Base-by-base conservation (phyloP, 192 early-diverging fungal genomes). In the Umbelopsis ramanniana region DNA sequence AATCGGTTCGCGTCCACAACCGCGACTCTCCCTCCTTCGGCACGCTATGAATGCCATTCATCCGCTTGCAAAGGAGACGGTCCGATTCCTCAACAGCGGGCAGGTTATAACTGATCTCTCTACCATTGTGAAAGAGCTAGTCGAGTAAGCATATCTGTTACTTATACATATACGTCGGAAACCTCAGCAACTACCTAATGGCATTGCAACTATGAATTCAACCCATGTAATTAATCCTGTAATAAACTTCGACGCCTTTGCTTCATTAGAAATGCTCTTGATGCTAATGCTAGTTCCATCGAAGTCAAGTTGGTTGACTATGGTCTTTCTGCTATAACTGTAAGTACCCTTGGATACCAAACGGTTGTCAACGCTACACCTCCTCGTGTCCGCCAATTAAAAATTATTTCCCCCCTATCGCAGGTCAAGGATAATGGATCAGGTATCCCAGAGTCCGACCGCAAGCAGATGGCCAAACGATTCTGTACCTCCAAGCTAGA, bases 381-480 rank as follows among this genome's bases (percentile, higher is more conserved):
- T 66, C 15, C 26, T 68, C 4, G 45, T 6, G 9, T 37, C 37
- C 19, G 40, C 40, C 11, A 7, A 11, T 7, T 43, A 11, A 43
- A 43, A 43, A 43, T 43, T 43, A 43, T 12, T 46, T 35, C 19
- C 29, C 19, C 4, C 17, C 17, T 68, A 12, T 35, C 74, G 4
- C 24, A 80, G 79, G 76, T 83, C 2, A 73, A 73, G 40, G 82
- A 83, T 24, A 73, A 83, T 70, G 82, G 82, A 35, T 23, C 47
- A 2, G 82, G 82, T 26, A 81, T 83, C 50, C 43, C 45, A n/a
- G 54, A 71, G 46, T 19, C 55, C n/a, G 80, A 83, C 53, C 43
- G 82, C 26, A 52, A 46, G 4, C 23, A 72, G 26, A 75, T 83
- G 79, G 80, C 80, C 7, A 67, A 76, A 35, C 53, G 71, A 15